These are phyloP conservation scores for Wallacemonas sp. DNA, from an alignment of 208 protist genomes.

Conservation along the genomic window DNA sequence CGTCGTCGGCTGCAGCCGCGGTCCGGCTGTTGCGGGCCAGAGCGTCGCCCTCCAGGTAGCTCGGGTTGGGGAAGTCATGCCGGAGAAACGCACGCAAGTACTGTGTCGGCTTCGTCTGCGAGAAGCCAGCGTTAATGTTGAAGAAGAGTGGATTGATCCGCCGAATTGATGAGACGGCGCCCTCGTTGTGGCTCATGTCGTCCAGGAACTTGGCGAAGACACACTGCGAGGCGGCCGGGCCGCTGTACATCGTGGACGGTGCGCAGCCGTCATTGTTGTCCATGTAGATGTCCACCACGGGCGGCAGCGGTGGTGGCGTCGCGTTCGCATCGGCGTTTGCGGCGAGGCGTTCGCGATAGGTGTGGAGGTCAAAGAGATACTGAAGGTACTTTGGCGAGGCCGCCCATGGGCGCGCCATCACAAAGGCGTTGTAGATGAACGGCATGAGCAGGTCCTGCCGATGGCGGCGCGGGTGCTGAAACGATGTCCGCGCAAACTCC, in stretches of 20 bases:
- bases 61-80: slow-evolving; percentile 19
- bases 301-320: slow-evolving; percentile 9
- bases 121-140: slow-evolving; percentile 40
- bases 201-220: slow-evolving; percentile 36
- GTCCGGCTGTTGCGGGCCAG: no score
- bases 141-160: slow-evolving; percentile 33
- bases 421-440: slow-evolving; percentile 69
- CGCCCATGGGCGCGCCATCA: slow-evolving; percentile 63
- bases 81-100: slow-evolving; percentile 31
- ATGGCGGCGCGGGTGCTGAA: slow-evolving; percentile 29
- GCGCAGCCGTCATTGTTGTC: slow-evolving; percentile 65
- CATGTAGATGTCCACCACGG: slow-evolving; percentile 27
- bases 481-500: slow-evolving; percentile 32
- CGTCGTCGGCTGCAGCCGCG: neutral
- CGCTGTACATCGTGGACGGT: slow-evolving; percentile 29
- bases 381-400: slow-evolving; percentile 46
- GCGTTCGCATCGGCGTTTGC: neutral
- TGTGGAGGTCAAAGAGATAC: slow-evolving; percentile 27
- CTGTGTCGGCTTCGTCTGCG: slow-evolving; percentile 1
- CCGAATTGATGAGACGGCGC: slow-evolving; percentile 15
- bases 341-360: slow-evolving; percentile 4
- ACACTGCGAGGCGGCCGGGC: slow-evolving; percentile 7
- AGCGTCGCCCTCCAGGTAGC: slow-evolving; percentile 25
- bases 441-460: slow-evolving; percentile 43
- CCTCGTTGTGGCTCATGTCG: slow-evolving; percentile 18